Evolutionary conservation across 139 green algal genomes (phyloP), one percentile per base, ranked within the genome.

Genomic region (Closterium sp.): DNA sequence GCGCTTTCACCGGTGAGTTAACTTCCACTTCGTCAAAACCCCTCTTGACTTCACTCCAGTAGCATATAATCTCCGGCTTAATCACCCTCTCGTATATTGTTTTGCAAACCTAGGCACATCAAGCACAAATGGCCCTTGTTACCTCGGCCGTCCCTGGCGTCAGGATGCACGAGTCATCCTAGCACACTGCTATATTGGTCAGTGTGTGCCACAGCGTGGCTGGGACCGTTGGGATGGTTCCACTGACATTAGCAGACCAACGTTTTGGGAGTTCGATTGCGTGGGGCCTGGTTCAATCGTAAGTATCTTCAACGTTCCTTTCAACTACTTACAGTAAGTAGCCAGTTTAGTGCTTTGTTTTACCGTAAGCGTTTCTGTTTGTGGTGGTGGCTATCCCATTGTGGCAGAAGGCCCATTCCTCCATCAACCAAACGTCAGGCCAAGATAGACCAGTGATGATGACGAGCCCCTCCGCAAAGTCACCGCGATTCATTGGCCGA

Each of bases 161-260:
- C 30, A 36, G 30, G 85, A 89, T 33, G 85, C 85, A 31, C 85
- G 85, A 10, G 85, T 89, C 32, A 89, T 89, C 33, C 30, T 89
- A 33, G n/a, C 85, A 23, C 32, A 55, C 1, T 89, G 30, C 32
- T 36, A 69, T 55, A 34, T 89, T 36, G 85, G 34, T 36, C 32
- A 33, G 9, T 89, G 85, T 89, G 32, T 89, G 30, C 85, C 85
- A 12, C 33, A 12, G 33, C 30, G 33, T 36, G 85, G 85, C 9
- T 89, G 85, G 85, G 19, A 38, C 33, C 85, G 33, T 16, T 89
- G 85, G 85, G 34, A 89, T 30, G 34, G 19, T 33, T 55, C 10
- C 85, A 88, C 85, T 19, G 85, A 76, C 85, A 16, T 55, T 33
- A 31, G 16, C 25, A 38, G 33, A 30, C 85, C 85, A 23, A 55